A percentile compares a stretch with the other conserved stretches of the same genome.
Conservation (phyloP, 176 grass and related monocot genomes). For the Thalia dealbata region DNA sequence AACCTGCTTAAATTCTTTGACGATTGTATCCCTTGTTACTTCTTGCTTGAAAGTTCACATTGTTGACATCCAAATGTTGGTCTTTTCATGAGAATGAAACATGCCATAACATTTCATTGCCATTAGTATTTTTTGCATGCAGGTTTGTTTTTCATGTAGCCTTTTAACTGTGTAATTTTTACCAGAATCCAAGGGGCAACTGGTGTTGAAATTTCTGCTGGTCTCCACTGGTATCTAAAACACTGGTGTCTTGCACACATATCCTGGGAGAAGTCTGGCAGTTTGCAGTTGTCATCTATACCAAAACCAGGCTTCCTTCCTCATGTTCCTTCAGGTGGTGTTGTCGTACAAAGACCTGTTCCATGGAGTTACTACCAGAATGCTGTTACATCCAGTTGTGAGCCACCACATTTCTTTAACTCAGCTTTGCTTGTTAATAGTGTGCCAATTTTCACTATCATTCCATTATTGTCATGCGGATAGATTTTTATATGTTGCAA, state of each 20-base stretch:
- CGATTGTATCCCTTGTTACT: no score
- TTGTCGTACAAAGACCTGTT: conserved; percentile 48
- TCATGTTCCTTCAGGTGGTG: conserved; percentile 37
- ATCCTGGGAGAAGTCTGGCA: conserved; percentile 65
- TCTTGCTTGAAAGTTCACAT: background rate
- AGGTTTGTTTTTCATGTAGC: background rate
- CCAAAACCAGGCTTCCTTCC: conserved; percentile 41
- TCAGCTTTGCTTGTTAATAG: background rate
- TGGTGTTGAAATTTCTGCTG: conserved; percentile 65
- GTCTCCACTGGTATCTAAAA: conserved; percentile 65
- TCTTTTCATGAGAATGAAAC: background rate
- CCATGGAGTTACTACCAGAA: conserved; percentile 82
- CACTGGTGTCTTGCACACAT: conserved; percentile 42
- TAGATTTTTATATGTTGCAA: no score
- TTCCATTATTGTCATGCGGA: no score
- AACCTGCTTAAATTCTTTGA: background rate
- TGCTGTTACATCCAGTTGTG: conserved; percentile 72
- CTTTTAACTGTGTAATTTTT: conserved; percentile 7
- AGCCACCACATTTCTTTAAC: conserved; percentile 14
- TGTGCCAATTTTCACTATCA: no score
- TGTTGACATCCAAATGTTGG: background rate
- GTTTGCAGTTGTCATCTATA: conserved; percentile 44
- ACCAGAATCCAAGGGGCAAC: conserved; percentile 42
- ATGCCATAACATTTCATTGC: background rate
- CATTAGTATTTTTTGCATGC: background rate